Conservation (phyloP, 2,329 filamentous ascomycete genomes). For the Chlorencoelia australis region DNA sequence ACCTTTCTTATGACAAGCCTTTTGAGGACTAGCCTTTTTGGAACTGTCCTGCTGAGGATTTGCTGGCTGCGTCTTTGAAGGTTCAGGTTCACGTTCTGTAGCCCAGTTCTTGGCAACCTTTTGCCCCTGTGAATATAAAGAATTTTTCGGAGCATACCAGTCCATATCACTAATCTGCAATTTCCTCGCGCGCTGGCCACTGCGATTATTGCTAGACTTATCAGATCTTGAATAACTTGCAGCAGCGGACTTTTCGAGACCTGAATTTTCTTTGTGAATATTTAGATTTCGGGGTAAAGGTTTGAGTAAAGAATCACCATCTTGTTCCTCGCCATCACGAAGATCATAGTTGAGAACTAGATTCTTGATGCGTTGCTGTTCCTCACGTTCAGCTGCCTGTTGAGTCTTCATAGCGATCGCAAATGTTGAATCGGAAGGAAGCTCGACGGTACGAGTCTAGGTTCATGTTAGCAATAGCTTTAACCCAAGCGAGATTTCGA, state of each 20-base stretch:
- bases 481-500: not conserved
- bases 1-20: no score
- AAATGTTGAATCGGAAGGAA: slow-evolving; percentile 86
- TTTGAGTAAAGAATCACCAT: slow-evolving; percentile 52
- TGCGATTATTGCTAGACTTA: slow-evolving; percentile 34
- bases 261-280: slow-evolving; percentile 45
- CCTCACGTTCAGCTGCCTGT: slow-evolving; percentile 88
- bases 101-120: slow-evolving; percentile 3
- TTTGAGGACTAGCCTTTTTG: no score
- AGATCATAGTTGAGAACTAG: slow-evolving; percentile 94
- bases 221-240: slow-evolving; percentile 25
- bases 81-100: not conserved
- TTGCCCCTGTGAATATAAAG: slow-evolving; percentile 13
- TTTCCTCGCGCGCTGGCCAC: slow-evolving; percentile 75
- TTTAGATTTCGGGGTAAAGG: slow-evolving; percentile 37
- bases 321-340: slow-evolving; percentile 67
- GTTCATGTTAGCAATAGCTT: slow-evolving; percentile 8
- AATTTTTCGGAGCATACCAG: slow-evolving; percentile 55
- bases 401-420: slow-evolving; percentile 93
- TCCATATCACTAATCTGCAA: slow-evolving; percentile 95
- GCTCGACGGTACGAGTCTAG: slow-evolving; percentile 80
- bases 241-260: slow-evolving; percentile 42
- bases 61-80: slow-evolving; percentile 3
- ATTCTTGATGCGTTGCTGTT: slow-evolving; percentile 97
- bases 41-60: no score